These are phyloP conservation scores for Solioccasus polychromus DNA, from an alignment of 768 basidiomycete genomes.

Conservation along the genomic window DNA sequence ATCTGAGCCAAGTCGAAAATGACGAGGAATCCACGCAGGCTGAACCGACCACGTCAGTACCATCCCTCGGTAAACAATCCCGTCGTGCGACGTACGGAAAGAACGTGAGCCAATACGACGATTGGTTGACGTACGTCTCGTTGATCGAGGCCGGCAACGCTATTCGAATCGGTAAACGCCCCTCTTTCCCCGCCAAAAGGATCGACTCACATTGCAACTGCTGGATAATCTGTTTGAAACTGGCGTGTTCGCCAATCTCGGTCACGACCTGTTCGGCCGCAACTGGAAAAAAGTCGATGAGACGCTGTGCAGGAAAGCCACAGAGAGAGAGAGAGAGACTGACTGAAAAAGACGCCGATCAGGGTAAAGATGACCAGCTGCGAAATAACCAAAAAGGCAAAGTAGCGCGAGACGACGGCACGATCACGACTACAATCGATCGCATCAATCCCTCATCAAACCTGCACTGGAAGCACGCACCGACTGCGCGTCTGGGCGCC, in stretches of 20 bases:
- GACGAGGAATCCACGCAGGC: slow-evolving; percentile 90
- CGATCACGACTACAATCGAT: slow-evolving; percentile 84
- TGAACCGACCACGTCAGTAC: slow-evolving; percentile 29
- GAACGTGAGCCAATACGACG: slow-evolving; percentile 90
- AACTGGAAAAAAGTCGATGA: slow-evolving; percentile 17
- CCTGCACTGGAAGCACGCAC: too few relatives aligned
- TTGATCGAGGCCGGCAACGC: slow-evolving; percentile 74
- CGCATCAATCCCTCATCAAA: too few relatives aligned
- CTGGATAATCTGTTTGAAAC: slow-evolving; percentile 44
- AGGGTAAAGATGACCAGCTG: slow-evolving; percentile 94
- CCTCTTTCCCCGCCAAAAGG: neutral
- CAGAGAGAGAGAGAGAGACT: slow-evolving; percentile 24
- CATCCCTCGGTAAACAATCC: neutral
- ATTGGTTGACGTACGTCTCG: slow-evolving; percentile 85
- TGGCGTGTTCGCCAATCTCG: slow-evolving; percentile 47
- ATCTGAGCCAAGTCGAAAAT: slow-evolving; percentile 96
- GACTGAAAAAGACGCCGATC: slow-evolving; percentile 85
- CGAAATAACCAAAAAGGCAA: slow-evolving; percentile 88
- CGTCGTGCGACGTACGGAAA: slow-evolving; percentile 66
- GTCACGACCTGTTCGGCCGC: slow-evolving; percentile 40
- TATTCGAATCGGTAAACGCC: slow-evolving; percentile 39
- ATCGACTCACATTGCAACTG: slow-evolving; percentile 39
- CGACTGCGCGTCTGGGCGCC: slow-evolving; percentile 40
- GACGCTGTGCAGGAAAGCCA: neutral
- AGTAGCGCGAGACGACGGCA: slow-evolving; percentile 90